phyloP scores from a whole-genome alignment of 306 rosid species.

The Lathyrus oleraceus region DNA sequence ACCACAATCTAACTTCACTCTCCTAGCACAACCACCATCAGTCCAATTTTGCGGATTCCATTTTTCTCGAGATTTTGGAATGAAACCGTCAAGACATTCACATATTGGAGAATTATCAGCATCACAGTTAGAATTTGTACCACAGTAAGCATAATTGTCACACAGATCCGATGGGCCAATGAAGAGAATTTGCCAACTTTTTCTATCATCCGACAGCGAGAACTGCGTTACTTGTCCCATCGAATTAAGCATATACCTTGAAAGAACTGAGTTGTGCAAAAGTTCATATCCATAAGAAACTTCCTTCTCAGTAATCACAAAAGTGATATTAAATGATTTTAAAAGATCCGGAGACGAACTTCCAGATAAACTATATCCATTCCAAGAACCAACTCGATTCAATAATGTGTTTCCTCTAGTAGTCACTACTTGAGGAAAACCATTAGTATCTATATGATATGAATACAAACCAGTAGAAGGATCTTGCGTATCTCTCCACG shows the following conservation, averaged over 20 bases:
- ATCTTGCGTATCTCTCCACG: conserved; percentile 31
- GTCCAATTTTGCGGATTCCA: conserved; percentile 36
- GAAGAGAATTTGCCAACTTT: conserved; percentile 8
- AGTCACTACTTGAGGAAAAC: conserved; percentile 34
- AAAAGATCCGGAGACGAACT: not conserved
- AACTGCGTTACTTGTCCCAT: conserved; percentile 17
- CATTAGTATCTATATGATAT: conserved; percentile 30
- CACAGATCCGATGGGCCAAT: conserved; percentile 27
- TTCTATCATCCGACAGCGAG: not conserved
- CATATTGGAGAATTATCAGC: conserved; percentile 6
- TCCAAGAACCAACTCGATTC: conserved; percentile 36
- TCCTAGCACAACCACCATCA: conserved; percentile 43
- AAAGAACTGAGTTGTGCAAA: conserved; percentile 2
- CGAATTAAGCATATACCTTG: conserved; percentile 24
- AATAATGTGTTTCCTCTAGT: not conserved
- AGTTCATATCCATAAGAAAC: too few species aligned
- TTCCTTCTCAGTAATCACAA: too few species aligned
- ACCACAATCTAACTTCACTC: conserved; percentile 22
- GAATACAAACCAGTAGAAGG: conserved; percentile 29
- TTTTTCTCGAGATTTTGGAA: conserved; percentile 24
- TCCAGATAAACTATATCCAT: conserved; percentile 30
- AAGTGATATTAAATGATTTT: conserved; percentile 19
- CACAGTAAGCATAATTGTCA: conserved; percentile 35
- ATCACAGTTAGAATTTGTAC: conserved; percentile 36
- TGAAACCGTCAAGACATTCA: conserved; percentile 38